Evolutionary conservation across 306 rosid genomes (phyloP), one percentile per base, ranked within the genome.

Genomic region (Trichosanthes cucumerina): DNA sequence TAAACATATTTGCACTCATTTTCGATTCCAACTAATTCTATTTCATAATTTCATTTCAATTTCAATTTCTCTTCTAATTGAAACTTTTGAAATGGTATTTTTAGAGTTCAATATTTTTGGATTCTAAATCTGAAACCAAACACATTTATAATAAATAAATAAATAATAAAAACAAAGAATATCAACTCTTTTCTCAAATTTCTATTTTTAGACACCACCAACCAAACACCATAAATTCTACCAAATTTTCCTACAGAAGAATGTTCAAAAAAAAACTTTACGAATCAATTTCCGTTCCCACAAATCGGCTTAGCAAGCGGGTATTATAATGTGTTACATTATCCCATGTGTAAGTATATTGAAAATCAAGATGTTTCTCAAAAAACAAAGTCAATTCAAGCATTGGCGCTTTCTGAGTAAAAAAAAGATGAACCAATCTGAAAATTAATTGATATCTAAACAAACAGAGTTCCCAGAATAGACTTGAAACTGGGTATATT

Each of bases 401-500:
- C 77, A 72, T 47, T 47, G 59, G 77, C 0, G 41, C 21, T 26
- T 47, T 14, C 26, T n/a, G 7, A 9, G 38, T 70, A 13, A 70
- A 70, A 69, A 38, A 58, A 69, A 68, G 52, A 72, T 78, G 64
- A 43, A 59, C 56, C 66, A 57, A 85, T 63, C 83, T 80, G 81
- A 84, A 81, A 75, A 47, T 72, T 24, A 72, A 72, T 72, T 72
- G 59, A 72, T 47, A 72, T 46, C 77, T 72, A 47, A 46, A 44
- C 77, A 72, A 72, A 72, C 77, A 47, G 46, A 57, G 83, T 80
- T 84, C 85, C 91, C 86, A 75, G 85, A 79, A 79, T 3, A 76
- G 81, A 78, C 34, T 78, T 73, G 77, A 81, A 59, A 75, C 79
- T 63, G 79, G 86, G 41, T 81, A 16, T 78, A 87, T 91, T 93